Conservation (phyloP, 768 basidiomycete genomes). For the Daedaleopsis nitida region DNA sequence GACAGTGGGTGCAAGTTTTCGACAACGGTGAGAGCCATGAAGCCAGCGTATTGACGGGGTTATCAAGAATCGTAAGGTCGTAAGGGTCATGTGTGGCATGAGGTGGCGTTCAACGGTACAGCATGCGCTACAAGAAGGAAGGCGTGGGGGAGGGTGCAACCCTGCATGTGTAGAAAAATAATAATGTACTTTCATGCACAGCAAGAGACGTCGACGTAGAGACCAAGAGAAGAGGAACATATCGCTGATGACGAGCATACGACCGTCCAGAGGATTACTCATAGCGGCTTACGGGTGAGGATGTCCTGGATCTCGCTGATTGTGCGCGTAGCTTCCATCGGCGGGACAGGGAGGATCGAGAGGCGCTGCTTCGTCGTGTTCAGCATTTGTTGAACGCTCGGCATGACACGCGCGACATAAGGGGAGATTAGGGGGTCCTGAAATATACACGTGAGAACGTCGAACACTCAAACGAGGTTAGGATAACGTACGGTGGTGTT, state of each 20-base stretch:
- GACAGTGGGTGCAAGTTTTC: conserved; percentile 15
- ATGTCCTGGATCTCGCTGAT: conserved; percentile 78
- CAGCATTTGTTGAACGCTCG: conserved; percentile 74
- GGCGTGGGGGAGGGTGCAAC: conserved; percentile 15
- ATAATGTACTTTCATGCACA: conserved; percentile 26
- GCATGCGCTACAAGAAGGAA: conserved; percentile 10
- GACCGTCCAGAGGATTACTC: neutral
- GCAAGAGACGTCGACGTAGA: conserved; percentile 12
- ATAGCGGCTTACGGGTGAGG: conserved; percentile 47
- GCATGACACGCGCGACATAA: conserved; percentile 79
- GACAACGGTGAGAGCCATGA: neutral
- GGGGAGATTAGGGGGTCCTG: conserved; percentile 83
- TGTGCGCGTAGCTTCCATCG: conserved; percentile 67
- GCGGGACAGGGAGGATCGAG: conserved; percentile 72
- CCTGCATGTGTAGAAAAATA: conserved; percentile 6
- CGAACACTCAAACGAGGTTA: neutral
- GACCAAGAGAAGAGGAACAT: conserved; percentile 8
- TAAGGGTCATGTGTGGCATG: conserved; percentile 17
- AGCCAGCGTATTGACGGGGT: neutral
- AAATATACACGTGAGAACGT: conserved; percentile 4
- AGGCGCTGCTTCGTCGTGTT: conserved; percentile 81
- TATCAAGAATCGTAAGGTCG: conserved; percentile 11
- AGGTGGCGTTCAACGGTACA: conserved; percentile 14
- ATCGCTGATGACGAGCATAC: conserved; percentile 1
- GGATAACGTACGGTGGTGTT: conserved; percentile 62